These are phyloP conservation scores for Pestalotiopsis sp. DNA, from an alignment of 2,329 filamentous ascomycete species.

Conservation along the genomic window DNA sequence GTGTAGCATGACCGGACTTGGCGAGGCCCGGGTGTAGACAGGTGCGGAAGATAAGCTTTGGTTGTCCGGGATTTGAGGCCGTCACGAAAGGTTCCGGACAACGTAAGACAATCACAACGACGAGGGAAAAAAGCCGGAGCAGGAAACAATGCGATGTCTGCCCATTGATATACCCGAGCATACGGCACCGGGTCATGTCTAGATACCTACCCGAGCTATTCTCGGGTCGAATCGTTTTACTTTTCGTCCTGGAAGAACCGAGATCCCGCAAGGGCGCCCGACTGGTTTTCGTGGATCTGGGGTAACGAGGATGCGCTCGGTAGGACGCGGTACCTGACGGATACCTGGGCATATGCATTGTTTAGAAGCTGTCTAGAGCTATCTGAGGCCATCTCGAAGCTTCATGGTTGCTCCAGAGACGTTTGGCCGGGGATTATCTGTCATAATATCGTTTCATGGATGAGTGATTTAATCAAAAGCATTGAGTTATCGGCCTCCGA, in stretches of 20 bases:
- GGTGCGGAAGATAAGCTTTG: constrained; percentile 4
- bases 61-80: neutral
- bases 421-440: neutral
- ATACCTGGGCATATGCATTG: constrained; percentile 5
- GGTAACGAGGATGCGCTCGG: constrained; percentile 11
- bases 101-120: neutral
- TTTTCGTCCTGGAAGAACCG: constrained; percentile 8
- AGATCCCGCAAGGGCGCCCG: constrained; percentile 9
- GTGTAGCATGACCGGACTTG: neutral
- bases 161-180: constrained; percentile 6
- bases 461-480: constrained; percentile 11
- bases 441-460: constrained; percentile 7
- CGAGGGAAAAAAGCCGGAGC: neutral
- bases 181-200: neutral
- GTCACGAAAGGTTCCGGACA: neutral
- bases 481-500: constrained; percentile 7
- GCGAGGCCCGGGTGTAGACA: neutral
- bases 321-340: constrained; percentile 7
- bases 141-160: neutral
- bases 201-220: constrained; percentile 6
- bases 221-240: constrained; percentile 10
- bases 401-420: constrained; percentile 9
- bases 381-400: constrained; percentile 2
- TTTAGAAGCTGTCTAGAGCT: neutral
- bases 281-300: constrained; percentile 14